A percentile compares a stretch with the other conserved stretches of the same genome.
phyloP scores from a whole-genome alignment of 176 grass and related monocot species.

The Tuctoria greenei region DNA sequence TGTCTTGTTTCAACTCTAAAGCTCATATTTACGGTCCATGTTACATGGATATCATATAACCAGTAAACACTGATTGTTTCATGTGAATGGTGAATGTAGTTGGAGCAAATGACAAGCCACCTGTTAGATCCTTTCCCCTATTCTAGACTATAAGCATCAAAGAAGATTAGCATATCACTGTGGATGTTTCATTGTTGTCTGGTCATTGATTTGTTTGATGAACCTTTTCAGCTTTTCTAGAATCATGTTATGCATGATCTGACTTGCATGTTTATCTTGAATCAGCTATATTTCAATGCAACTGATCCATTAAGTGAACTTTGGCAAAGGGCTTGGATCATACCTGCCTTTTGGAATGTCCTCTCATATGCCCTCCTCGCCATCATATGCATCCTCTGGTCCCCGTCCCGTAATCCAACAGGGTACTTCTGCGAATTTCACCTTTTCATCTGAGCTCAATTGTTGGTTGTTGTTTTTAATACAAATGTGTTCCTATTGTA shows the following conservation, averaged over 20 bases:
- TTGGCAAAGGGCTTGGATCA: constrained; percentile 97
- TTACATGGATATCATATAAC: neutral
- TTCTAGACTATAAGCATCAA: constrained; percentile 22
- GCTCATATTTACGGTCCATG: neutral
- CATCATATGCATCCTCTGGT: constrained; percentile 89
- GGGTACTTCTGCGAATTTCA: constrained; percentile 44
- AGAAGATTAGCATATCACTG: neutral
- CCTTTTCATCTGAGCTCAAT: constrained; percentile 28
- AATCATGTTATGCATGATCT: constrained; percentile 24
- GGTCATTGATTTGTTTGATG: neutral
- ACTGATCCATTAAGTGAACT: constrained; percentile 96
- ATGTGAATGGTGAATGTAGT: constrained; percentile 4
- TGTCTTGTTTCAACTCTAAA: constrained; percentile 31
- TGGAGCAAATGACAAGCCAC: constrained; percentile 7
- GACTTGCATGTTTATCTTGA: constrained; percentile 29
- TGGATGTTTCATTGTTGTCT: constrained; percentile 3
- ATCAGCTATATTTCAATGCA: constrained; percentile 97
- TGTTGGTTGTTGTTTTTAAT: constrained; percentile 1
- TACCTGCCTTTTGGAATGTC: constrained; percentile 90
- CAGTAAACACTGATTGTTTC: neutral
- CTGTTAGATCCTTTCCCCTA: neutral
- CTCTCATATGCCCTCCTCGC: constrained; percentile 80
- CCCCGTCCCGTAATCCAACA: constrained; percentile 85
- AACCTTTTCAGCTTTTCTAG: neutral
- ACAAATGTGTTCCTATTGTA: neutral